A percentile compares a stretch with the other conserved stretches of the same genome.
phyloP scores from a whole-genome alignment of 2,329 filamentous ascomycete species.

The Xylaria multiplex region DNA sequence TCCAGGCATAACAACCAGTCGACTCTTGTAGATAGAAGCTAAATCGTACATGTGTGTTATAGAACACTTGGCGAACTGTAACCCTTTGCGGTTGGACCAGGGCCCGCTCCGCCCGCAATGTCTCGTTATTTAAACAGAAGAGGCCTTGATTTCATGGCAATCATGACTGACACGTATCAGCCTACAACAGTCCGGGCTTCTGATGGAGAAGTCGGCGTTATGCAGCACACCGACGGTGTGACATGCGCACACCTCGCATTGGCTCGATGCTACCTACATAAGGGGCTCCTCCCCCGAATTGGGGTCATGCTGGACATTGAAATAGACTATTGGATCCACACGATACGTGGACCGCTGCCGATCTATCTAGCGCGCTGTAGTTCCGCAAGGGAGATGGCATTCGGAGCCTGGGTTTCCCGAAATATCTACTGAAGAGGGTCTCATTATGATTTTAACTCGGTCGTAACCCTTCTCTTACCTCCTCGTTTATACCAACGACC shows the following conservation, averaged over 20 bases:
- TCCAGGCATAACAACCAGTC: not conserved
- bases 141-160: no score
- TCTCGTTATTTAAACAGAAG: not conserved
- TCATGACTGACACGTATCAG: no score
- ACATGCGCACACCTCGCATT: slow-evolving; percentile 14
- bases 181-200: not conserved
- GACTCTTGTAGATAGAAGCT: not conserved
- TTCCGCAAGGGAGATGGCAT: slow-evolving; percentile 3
- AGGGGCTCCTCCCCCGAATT: slow-evolving; percentile 10
- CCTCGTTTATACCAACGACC: not conserved
- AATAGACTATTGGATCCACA: slow-evolving; percentile 25
- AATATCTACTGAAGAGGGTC: slow-evolving; percentile 2
- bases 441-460: not conserved
- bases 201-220: not conserved
- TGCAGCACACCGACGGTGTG: slow-evolving; percentile 8
- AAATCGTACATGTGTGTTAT: not conserved
- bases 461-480: not conserved
- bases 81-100: not conserved
- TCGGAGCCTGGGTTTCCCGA: not conserved
- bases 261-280: not conserved
- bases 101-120: not conserved
- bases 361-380: slow-evolving; percentile 11
- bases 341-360: slow-evolving; percentile 22
- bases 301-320: slow-evolving; percentile 8
- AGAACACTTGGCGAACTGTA: not conserved